phyloP scores from a whole-genome alignment of 352 stramenopile genomes.

The Globisporangium recalcitrans region DNA sequence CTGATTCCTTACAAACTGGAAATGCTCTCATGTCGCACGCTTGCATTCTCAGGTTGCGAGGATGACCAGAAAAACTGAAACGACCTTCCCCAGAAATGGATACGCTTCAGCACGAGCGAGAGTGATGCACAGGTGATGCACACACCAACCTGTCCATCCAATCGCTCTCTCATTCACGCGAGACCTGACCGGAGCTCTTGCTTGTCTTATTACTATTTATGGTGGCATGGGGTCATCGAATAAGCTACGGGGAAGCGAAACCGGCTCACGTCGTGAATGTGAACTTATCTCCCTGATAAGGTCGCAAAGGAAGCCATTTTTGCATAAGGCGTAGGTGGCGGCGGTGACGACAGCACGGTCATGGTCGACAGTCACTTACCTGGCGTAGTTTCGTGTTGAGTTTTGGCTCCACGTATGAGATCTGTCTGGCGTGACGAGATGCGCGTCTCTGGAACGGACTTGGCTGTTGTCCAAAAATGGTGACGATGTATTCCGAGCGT shows the following conservation, averaged over 20 bases:
- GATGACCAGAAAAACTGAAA: constrained; percentile 2
- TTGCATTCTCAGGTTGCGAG: background rate
- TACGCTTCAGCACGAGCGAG: constrained; percentile 3
- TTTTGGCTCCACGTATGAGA: constrained; percentile 71
- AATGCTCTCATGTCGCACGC: constrained; percentile 15
- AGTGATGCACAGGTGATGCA: background rate
- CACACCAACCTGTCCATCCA: background rate
- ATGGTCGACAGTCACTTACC: constrained; percentile 25
- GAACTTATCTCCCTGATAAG: constrained; percentile 61
- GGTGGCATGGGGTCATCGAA: background rate
- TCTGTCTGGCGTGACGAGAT: constrained; percentile 24
- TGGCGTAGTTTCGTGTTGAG: constrained; percentile 78
- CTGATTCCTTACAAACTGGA: constrained; percentile 4
- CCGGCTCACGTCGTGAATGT: constrained; percentile 62
- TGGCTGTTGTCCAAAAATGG: constrained; percentile 18
- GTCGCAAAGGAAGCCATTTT: constrained; percentile 6
- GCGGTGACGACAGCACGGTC: background rate
- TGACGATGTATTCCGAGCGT: constrained; percentile 16
- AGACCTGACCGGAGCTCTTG: background rate
- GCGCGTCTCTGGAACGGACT: constrained; percentile 22
- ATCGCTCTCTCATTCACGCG: background rate
- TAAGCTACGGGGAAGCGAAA: constrained; percentile 1
- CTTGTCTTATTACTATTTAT: constrained; percentile 8
- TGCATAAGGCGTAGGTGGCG: background rate
- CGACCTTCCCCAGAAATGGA: constrained; percentile 4